Evolutionary conservation across 208 protist genomes (phyloP).

Genomic region (Crithidia fasciculata): DNA sequence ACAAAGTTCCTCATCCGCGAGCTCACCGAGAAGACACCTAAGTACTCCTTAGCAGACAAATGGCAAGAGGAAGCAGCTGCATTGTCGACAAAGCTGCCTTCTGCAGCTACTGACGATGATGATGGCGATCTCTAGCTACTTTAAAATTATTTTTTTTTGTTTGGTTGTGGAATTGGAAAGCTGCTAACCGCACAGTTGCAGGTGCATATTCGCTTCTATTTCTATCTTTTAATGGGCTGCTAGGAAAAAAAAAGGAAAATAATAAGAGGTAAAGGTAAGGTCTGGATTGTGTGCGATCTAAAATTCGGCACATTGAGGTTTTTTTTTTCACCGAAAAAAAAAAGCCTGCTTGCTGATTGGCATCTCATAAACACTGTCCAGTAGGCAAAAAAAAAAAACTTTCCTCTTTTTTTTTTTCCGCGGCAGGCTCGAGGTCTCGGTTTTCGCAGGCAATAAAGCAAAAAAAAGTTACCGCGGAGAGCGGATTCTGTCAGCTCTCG

Average conservation of each 20-base stretch:
- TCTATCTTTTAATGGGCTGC: neutral
- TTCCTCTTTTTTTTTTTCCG: neutral
- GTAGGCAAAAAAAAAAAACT: neutral
- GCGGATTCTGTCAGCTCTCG: no score
- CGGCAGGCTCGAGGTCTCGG: neutral
- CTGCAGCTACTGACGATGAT: neutral
- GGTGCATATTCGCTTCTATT: no score
- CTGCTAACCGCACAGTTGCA: no score
- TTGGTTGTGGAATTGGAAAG: neutral
- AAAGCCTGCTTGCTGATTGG: neutral
- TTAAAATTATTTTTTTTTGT: constrained; percentile 15
- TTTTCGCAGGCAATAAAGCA: no score
- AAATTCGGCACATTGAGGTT: no score
- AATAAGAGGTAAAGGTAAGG: neutral
- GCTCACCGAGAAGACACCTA: constrained; percentile 19
- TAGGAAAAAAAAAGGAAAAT: neutral
- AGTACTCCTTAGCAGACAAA: neutral
- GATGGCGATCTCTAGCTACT: constrained; percentile 7
- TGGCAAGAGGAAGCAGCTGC: neutral
- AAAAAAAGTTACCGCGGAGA: no score
- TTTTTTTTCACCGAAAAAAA: neutral
- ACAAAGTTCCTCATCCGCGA: constrained; percentile 37
- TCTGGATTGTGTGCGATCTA: neutral
- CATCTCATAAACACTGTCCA: no score
- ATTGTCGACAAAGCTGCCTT: constrained; percentile 7